Percentiles rank a stretch among this genome's conserved stretches.
These are phyloP conservation scores for Penicillium verrucosum DNA, from an alignment of 2,329 filamentous ascomycete genomes.

Conservation along the genomic window DNA sequence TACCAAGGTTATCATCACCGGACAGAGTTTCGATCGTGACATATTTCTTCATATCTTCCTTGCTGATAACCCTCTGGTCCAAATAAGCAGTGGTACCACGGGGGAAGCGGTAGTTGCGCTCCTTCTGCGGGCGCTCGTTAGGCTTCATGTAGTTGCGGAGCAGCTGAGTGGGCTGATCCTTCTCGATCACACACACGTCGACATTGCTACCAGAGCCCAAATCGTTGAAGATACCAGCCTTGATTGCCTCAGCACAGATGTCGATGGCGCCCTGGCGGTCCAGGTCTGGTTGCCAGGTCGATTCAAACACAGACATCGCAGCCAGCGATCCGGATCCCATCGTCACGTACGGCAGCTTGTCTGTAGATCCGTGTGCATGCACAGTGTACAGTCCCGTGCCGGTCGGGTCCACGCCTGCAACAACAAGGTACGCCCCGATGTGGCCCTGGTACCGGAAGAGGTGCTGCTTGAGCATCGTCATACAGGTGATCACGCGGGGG, in stretches of 20 bases:
- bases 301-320: slow-evolving; percentile 98
- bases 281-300: slow-evolving; percentile 80
- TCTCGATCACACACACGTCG: slow-evolving; percentile 91
- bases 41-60: slow-evolving; percentile 90
- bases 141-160: slow-evolving; percentile 90
- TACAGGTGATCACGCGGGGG: slow-evolving; percentile 96
- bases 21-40: slow-evolving; percentile 85
- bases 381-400: slow-evolving; percentile 96
- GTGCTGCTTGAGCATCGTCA: slow-evolving; percentile 99
- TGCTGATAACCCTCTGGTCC: slow-evolving; percentile 93
- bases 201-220: slow-evolving; percentile 95
- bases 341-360: slow-evolving; percentile 98
- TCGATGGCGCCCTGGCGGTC: slow-evolving; percentile 77
- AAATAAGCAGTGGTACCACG: slow-evolving; percentile 92
- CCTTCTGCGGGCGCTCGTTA: slow-evolving; percentile 86
- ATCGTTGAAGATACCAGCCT: slow-evolving; percentile 98
- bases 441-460: slow-evolving; percentile 97
- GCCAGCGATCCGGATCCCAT: slow-evolving; percentile 97
- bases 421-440: slow-evolving; percentile 96
- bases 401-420: slow-evolving; percentile 94
- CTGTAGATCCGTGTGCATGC: slow-evolving; percentile 95
- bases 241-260: slow-evolving; percentile 80
- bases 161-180: slow-evolving; percentile 83
- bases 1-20: slow-evolving; percentile 59
- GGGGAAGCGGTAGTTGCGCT: slow-evolving; percentile 87